Base-by-base conservation (phyloP, 2,329 filamentous ascomycete species). In the Ceratocystis lukuohia region DNA sequence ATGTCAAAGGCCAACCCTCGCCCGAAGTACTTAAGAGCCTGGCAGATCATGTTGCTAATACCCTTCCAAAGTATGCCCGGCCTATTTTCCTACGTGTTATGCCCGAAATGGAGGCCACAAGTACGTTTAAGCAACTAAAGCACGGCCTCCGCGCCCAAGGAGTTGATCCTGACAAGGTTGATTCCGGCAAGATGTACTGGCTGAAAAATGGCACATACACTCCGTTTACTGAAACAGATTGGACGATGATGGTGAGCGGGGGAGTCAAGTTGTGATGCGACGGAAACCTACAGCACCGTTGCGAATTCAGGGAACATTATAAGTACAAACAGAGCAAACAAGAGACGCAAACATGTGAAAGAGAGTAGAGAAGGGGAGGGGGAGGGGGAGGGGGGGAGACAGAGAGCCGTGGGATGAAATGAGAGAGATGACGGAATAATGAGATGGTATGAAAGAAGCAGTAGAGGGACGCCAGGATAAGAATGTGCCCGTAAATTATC, bases 91-190 rank as follows among this genome's bases (percentile, higher is more conserved):
- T 96, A 61, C 80, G 91, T 12, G 75, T 91, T 5, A 81, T 86
- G 6, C 78, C 76, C 30, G 80, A 82, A 30, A 75, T 81, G 59
- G 84, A 88, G 71, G 80, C 84, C 0, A 96, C 91, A 3, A 90
- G 91, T 0, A 96, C 91, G 61, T 88, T 91, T 72, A 96, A 96
- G 79, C 89, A 95, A 77, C 88, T 92, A 76, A 96, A 96, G 75
- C 84, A 88, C 69, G 75, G 78, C 0, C 74, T 96, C 69, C 80
- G 89, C n/a, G 78, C 80, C 1, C 82, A 92, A 69, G 91, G 91
- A 0, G 88, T 93, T 0, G 83, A 89, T 71, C 88, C 87, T 0
- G 75, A 72, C 3, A 37, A 66, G 6, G 65, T 68, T 1, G 74
- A 74, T 46, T 70, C 71, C 2, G 82, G 84, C 28, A 73, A 76